Evolutionary conservation across 148 eudicot genomes (phyloP), one percentile per base, ranked within the genome.

Genomic region (Vaccinium darrowii): DNA sequence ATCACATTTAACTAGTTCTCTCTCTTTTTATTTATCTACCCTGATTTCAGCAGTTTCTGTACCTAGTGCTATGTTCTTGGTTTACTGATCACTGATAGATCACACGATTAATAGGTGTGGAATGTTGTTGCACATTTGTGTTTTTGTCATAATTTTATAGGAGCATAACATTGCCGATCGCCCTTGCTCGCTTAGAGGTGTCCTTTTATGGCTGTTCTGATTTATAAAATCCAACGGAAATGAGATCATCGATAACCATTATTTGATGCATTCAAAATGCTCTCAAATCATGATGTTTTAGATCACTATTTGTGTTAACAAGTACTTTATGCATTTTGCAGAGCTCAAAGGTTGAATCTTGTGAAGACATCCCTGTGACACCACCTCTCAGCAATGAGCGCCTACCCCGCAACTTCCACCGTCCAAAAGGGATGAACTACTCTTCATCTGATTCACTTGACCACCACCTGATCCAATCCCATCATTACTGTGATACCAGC

Each of bases 311-410:
- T 75, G 69, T 30, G 30, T 54, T 79, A 73, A 57, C 33, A 60
- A 19, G 12, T n/a, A 49, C 52, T 33, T 78, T 71, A 72, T 30
- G n/a, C 19, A 7, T 76, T 54, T 80, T 84, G 25, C 91, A 96
- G 98, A 88, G 69, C 89, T 86, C 93, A 58, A 95, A 89, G 89
- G 83, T 90, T 67, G 96, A 87, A 76, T 93, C 98, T 60, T 88
- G 78, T 52, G 92, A 89, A 87, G 92, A 87, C 62, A 94, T 95
- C 87, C 98, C 99, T 19, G 90, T 88, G 81, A 96, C 99, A 57
- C 99, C 99, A 65, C 92, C 95, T 12, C 87, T 96, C 65, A 88
- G 87, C 83, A 94, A 93, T 74, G 98, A 96, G 88, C 90, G 89
- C 51, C 78, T 88, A 83, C 94, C 93, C 58, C 88, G 91, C 65